Base-by-base conservation (phyloP, 495 filamentous ascomycete genomes). In the Lasiosphaeria ovina region DNA sequence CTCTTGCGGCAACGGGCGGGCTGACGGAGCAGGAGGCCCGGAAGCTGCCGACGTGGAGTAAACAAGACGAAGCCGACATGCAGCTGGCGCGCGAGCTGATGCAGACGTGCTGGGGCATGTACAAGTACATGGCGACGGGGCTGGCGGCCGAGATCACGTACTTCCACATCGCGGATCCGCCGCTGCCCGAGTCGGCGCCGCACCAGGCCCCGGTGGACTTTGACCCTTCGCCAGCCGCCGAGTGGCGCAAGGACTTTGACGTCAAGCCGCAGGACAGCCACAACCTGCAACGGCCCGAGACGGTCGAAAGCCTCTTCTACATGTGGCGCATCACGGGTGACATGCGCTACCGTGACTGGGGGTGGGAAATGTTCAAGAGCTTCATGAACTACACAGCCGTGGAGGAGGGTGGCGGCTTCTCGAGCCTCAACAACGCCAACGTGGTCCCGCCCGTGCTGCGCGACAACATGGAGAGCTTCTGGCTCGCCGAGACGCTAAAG, bases 251-350 rank as follows among this genome's bases (percentile, higher is more conserved):
- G 44, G 94, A 97, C 65, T 92, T 87, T 63, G 74, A 85, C 8
- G 87, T 99, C 66, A 88, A 93, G 66, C 66, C 75, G 1, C 72
- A 82, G 31, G 94, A 99, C 74, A 73, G 76, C 3, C 94, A 97
- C 74, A 99, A 99, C 69, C 79, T 98, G n/a, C 94, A 97, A 76
- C 84, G 94, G 33, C 94, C 94, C 5, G 95, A 98, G 74, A 97
- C 94, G 0, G 85, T 97, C 48, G 94, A 98, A 73, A 93, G 89
- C 56, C 78, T 99, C 52, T 92, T 98, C 72, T 94, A 98, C 75
- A 95, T 99, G 92, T 99, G 93, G 88, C 87, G 94, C 55, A 93
- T 99, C 70, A 99, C 94, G 16, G 92, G 90, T 35, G 93, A 99
- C 59, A 79, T 83, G 33, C 90, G 84, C 62, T 99, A 99, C 72